Percentiles rank a stretch among this genome's conserved stretches.
Conservation (phyloP, 805 yeast genomes). For the Kluyveromyces lactis region DNA sequence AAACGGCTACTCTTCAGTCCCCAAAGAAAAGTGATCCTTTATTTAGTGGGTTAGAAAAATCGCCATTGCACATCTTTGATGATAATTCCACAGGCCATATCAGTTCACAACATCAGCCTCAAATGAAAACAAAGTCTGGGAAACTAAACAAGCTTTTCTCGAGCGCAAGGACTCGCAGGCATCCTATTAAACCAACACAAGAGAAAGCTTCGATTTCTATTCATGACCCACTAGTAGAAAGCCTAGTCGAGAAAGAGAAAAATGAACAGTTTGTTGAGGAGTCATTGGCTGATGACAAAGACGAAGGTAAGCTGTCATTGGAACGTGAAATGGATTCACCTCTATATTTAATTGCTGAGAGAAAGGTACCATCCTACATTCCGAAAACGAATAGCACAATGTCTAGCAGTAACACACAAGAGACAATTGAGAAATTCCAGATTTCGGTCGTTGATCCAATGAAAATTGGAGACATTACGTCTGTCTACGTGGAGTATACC, state of each 20-base stretch:
- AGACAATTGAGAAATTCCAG: slow-evolving; percentile 31
- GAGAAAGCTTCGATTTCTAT: slow-evolving; percentile 18
- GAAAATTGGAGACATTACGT: slow-evolving; percentile 84
- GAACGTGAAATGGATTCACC: slow-evolving; percentile 19
- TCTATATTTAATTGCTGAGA: slow-evolving; percentile 17
- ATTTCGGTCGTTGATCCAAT: slow-evolving; percentile 84
- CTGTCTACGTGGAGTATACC: slow-evolving; percentile 81
- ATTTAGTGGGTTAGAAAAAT: slow-evolving; percentile 23
- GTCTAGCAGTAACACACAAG: not conserved
- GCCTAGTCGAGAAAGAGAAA: slow-evolving; percentile 23
- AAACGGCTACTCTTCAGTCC: slow-evolving; percentile 22
- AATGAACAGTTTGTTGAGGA: slow-evolving; percentile 24
- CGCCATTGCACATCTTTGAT: slow-evolving; percentile 12
- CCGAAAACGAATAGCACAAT: not conserved
- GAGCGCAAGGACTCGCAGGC: slow-evolving; percentile 40
- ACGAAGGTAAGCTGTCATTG: slow-evolving; percentile 10
- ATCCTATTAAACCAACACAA: slow-evolving; percentile 13
- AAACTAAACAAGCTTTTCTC: slow-evolving; percentile 38
- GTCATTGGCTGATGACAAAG: slow-evolving; percentile 19
- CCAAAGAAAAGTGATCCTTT: slow-evolving; percentile 28
- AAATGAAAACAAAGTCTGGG: slow-evolving; percentile 28
- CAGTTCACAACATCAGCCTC: slow-evolving; percentile 22
- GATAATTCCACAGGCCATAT: slow-evolving; percentile 12
- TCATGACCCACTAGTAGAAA: slow-evolving; percentile 26
- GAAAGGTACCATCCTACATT: slow-evolving; percentile 2